phyloP scores from a whole-genome alignment of 73 alveolate species.

The Halteria grandinella region DNA sequence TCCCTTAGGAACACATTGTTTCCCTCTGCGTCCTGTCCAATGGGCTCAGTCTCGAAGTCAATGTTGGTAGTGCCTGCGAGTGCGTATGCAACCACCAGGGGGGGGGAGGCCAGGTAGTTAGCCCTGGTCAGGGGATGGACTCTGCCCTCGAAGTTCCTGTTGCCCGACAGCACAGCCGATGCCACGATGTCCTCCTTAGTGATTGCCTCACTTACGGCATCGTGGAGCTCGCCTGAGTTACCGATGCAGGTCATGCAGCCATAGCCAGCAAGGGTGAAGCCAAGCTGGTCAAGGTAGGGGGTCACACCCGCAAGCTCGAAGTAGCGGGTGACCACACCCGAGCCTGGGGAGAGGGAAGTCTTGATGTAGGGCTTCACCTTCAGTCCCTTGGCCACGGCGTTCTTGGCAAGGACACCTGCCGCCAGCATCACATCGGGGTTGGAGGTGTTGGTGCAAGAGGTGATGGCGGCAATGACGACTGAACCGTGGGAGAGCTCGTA shows the following conservation, averaged over 20 bases:
- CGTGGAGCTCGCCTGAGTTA: slow-evolving; percentile 89
- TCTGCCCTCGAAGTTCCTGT: slow-evolving; percentile 93
- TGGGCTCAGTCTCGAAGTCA: slow-evolving; percentile 89
- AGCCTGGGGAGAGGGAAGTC: slow-evolving; percentile 91
- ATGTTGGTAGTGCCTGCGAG: slow-evolving; percentile 91
- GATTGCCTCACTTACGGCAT: slow-evolving; percentile 76
- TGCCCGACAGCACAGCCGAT: slow-evolving; percentile 89
- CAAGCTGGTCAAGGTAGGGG: slow-evolving; percentile 74
- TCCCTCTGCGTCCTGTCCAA: slow-evolving; percentile 85
- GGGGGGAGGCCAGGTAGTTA: slow-evolving; percentile 92
- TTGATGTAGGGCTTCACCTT: slow-evolving; percentile 82
- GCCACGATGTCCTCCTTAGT: slow-evolving; percentile 82
- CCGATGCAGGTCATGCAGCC: slow-evolving; percentile 97
- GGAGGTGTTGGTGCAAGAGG: slow-evolving; percentile 92
- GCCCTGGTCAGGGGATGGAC: slow-evolving; percentile 95
- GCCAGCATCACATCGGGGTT: slow-evolving; percentile 93
- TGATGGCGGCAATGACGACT: slow-evolving; percentile 93
- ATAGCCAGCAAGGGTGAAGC: slow-evolving; percentile 89
- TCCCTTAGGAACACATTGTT: slow-evolving; percentile 88
- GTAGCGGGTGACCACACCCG: slow-evolving; percentile 82
- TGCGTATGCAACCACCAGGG: slow-evolving; percentile 93
- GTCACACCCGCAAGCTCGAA: slow-evolving; percentile 83
- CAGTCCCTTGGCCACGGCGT: slow-evolving; percentile 90
- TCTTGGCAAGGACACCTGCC: slow-evolving; percentile 92
- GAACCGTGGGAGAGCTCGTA: slow-evolving; percentile 84